These are phyloP conservation scores for Rhizopogon vinicolor DNA, from an alignment of 768 basidiomycete species.

Conservation along the genomic window DNA sequence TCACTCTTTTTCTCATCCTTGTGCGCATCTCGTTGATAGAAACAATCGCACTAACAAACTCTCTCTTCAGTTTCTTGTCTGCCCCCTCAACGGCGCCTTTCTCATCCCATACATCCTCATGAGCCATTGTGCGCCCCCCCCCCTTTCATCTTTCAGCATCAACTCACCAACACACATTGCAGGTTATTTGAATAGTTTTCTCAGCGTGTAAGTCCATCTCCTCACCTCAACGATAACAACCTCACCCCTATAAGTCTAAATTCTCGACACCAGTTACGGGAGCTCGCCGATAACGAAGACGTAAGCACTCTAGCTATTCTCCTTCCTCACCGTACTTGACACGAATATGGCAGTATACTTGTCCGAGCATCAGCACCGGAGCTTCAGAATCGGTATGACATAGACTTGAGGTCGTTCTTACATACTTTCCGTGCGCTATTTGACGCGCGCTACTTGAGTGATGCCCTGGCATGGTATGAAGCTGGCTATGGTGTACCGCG, in stretches of 20 bases:
- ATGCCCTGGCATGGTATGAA: background rate
- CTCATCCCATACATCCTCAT: constrained; percentile 34
- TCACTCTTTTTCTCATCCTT: constrained; percentile 20
- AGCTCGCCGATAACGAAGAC: constrained; percentile 21
- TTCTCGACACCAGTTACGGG: constrained; percentile 23
- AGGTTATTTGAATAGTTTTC: constrained; percentile 35
- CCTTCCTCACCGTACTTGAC: background rate
- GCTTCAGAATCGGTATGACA: background rate
- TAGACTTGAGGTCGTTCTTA: background rate
- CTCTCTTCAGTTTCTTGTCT: constrained; percentile 25
- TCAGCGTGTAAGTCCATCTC: constrained; percentile 27
- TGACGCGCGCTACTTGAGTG: background rate
- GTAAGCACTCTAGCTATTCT: constrained; percentile 7
- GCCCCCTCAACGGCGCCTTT: constrained; percentile 30
- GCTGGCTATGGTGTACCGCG: background rate
- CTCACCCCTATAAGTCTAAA: constrained; percentile 16
- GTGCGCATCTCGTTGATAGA: constrained; percentile 6
- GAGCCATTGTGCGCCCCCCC: constrained; percentile 27
- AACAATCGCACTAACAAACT: background rate
- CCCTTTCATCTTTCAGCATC: background rate
- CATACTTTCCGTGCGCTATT: background rate
- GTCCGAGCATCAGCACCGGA: constrained; percentile 17
- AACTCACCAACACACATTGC: background rate
- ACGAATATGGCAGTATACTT: constrained; percentile 12
- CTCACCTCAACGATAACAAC: no score